phyloP scores from a whole-genome alignment of 345 rosid genomes.

The Microcos paniculata region DNA sequence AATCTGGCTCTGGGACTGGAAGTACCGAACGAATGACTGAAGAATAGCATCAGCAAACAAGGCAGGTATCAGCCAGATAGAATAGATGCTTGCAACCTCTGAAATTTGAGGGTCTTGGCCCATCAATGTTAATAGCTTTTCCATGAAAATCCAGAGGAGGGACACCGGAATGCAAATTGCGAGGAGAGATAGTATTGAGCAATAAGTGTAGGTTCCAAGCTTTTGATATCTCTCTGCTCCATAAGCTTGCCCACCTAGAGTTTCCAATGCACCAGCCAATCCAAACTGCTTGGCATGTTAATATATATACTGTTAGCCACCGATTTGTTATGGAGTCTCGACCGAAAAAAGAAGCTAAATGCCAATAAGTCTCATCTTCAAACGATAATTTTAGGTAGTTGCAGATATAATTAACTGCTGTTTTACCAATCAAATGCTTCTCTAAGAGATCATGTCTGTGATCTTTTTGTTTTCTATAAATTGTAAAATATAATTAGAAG shows the following conservation, averaged over 20 bases:
- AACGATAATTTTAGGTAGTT: too few relatives aligned
- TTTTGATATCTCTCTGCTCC: constrained; percentile 53
- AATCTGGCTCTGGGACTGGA: constrained; percentile 44
- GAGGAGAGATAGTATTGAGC: constrained; percentile 35
- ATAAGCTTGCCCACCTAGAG: constrained; percentile 66
- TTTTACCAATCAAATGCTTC: too few relatives aligned
- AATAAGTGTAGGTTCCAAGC: constrained; percentile 42
- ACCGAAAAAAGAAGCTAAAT: too few relatives aligned
- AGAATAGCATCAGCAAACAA: constrained; percentile 44
- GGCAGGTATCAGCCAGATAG: constrained; percentile 46
- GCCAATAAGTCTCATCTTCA: not conserved
- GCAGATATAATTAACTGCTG: too few relatives aligned
- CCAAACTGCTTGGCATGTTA: constrained; percentile 33
- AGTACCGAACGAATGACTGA: constrained; percentile 41
- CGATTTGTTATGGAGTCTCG: too few relatives aligned
- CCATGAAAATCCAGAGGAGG: constrained; percentile 35
- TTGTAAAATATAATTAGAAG: too few relatives aligned
- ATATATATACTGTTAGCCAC: not conserved
- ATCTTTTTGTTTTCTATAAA: too few relatives aligned
- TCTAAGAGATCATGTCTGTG: too few relatives aligned
- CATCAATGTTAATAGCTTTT: constrained; percentile 16
- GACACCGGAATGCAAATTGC: constrained; percentile 19
- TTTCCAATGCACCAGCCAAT: constrained; percentile 57
- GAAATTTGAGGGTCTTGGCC: constrained; percentile 50
- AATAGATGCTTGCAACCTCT: constrained; percentile 37